These are phyloP conservation scores for Fraxinus ornus DNA, from an alignment of 305 asterid species.

Conservation along the genomic window DNA sequence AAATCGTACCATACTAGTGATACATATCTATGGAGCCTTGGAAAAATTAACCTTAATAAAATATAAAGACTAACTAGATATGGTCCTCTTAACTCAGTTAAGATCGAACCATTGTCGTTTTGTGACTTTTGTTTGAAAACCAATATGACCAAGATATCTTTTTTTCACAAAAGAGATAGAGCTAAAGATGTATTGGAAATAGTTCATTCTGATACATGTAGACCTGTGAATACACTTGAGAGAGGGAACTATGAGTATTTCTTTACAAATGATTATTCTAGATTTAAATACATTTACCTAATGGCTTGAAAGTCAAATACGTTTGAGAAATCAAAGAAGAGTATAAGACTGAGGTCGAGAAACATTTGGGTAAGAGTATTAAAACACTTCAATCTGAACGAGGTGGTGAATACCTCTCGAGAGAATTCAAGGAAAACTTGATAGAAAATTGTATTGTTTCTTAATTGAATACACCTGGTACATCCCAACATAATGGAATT, in stretches of 20 bases:
- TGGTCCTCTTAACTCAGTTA: neutral
- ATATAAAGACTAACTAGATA: neutral
- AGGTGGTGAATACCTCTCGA: neutral
- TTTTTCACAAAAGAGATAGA: neutral
- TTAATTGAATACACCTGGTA: neutral
- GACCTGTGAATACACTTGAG: neutral
- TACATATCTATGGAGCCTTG: neutral
- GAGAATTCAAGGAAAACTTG: neutral
- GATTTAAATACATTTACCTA: neutral
- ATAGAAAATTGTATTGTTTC: neutral
- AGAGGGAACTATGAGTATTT: neutral
- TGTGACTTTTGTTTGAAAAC: neutral
- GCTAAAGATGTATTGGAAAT: too few relatives aligned
- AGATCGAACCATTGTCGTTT: neutral
- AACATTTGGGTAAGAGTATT: neutral
- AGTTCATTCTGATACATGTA: neutral
- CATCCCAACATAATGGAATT: neutral
- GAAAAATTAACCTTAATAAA: neutral
- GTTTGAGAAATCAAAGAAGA: neutral
- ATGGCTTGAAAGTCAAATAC: neutral
- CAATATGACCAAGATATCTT: neutral
- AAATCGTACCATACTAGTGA: neutral
- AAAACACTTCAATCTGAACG: too few relatives aligned
- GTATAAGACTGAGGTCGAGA: neutral
- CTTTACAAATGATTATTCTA: neutral